Evolutionary conservation across 106 monocot genomes (phyloP).

Genomic region (Allium fistulosum): DNA sequence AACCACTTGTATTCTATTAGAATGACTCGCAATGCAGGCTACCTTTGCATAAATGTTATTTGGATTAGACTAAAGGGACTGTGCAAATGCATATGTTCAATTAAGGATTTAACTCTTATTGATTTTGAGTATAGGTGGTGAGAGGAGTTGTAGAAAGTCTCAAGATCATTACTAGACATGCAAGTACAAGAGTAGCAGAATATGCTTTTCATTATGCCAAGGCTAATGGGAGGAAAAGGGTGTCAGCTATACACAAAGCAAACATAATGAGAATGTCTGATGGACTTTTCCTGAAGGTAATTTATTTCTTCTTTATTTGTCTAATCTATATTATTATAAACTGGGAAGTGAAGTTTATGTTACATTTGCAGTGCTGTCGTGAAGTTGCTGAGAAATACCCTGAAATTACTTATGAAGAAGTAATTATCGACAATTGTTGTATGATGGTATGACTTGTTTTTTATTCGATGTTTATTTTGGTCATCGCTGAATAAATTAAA

Average conservation of each 20-base stretch:
- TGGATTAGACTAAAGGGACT: too few species aligned
- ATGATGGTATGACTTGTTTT: conserved; percentile 66
- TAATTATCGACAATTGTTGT: conserved; percentile 95
- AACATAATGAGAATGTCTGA: conserved; percentile 98
- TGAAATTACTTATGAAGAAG: conserved; percentile 87
- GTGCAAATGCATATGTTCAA: too few species aligned
- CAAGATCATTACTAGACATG: conserved; percentile 91
- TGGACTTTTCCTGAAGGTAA: conserved; percentile 90
- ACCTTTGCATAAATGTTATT: too few species aligned
- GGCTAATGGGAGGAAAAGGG: conserved; percentile 70
- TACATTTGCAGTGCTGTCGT: conserved; percentile 71
- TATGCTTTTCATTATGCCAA: conserved; percentile 97
- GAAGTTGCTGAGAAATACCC: conserved; percentile 96
- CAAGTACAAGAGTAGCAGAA: conserved; percentile 91
- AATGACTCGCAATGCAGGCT: too few species aligned
- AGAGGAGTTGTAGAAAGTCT: conserved; percentile 96
- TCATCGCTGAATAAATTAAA: too few species aligned
- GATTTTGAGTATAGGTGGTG: conserved; percentile 49
- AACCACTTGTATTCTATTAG: too few species aligned
- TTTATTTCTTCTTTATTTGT: too few species aligned
- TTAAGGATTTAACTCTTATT: background rate
- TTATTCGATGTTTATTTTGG: too few species aligned
- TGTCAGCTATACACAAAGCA: conserved; percentile 98
- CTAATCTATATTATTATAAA: too few species aligned
- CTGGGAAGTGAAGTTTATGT: background rate